Conservation (phyloP, 2,329 filamentous ascomycete genomes). For the Sordariomycetes sp. region DNA sequence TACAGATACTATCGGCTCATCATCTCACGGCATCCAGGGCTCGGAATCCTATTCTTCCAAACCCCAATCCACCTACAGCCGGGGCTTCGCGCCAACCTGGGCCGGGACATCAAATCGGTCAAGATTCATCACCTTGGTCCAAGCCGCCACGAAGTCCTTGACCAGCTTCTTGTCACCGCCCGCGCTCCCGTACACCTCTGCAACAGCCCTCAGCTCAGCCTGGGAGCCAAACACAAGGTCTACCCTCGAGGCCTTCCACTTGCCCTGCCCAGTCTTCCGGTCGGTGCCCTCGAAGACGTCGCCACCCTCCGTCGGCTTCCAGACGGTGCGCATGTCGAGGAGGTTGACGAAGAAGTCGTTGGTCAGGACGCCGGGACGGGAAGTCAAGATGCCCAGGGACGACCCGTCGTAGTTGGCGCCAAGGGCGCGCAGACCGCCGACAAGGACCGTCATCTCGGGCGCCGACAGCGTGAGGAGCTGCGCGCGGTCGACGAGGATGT, state of each 20-base stretch:
- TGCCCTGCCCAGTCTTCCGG: conserved; percentile 50
- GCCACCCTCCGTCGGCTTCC: conserved; percentile 28
- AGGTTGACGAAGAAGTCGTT: conserved; percentile 79
- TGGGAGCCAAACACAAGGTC: conserved; percentile 65
- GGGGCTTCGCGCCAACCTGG: not conserved
- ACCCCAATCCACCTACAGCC: too few species aligned
- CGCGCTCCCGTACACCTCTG: conserved; percentile 53
- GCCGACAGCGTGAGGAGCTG: conserved; percentile 56
- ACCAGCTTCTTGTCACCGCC: conserved; percentile 52
- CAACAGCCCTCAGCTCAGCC: conserved; percentile 55
- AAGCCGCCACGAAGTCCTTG: conserved; percentile 57
- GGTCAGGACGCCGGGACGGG: conserved; percentile 52
- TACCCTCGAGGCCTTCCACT: conserved; percentile 55
- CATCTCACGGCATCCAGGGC: too few species aligned
- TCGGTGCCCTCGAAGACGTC: conserved; percentile 53
- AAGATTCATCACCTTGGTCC: conserved; percentile 63
- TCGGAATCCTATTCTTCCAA: too few species aligned
- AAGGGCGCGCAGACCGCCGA: conserved; percentile 60
- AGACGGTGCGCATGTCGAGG: conserved; percentile 51
- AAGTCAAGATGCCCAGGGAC: conserved; percentile 53
- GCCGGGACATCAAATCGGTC: conserved; percentile 51
- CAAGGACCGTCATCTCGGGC: conserved; percentile 56
- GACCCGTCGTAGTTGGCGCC: conserved; percentile 62
- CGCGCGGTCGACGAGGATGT: conserved; percentile 59
- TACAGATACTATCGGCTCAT: too few species aligned